Percentiles rank a stretch among this genome's conserved stretches.
phyloP scores from a whole-genome alignment of 768 basidiomycete species.

The Chalciporus piperatus region DNA sequence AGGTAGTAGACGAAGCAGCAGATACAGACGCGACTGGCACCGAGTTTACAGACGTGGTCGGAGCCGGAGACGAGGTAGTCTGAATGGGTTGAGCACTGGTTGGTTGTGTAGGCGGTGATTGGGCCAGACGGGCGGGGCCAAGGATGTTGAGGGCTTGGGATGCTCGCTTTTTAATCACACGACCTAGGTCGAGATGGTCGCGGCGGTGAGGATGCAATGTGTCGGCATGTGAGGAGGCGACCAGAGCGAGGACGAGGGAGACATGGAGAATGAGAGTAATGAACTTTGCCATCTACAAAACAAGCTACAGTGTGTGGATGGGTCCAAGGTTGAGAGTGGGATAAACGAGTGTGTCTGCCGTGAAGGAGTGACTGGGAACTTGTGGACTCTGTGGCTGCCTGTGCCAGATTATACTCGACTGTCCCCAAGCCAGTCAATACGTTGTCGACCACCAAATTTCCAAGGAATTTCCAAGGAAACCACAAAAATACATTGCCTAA shows the following conservation, averaged over 20 bases:
- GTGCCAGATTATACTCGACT: no score
- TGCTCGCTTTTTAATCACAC: conserved; percentile 67
- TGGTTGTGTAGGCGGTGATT: conserved; percentile 4
- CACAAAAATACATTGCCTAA: conserved; percentile 7
- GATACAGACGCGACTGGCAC: conserved; percentile 13
- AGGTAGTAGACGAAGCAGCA: conserved; percentile 10
- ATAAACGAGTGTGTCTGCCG: conserved; percentile 16
- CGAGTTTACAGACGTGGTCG: conserved; percentile 15
- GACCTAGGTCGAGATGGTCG: conserved; percentile 57
- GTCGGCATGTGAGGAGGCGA: conserved; percentile 45
- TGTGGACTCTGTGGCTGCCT: no score
- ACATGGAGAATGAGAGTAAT: conserved; percentile 65
- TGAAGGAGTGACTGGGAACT: conserved; percentile 20
- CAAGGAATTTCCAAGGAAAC: conserved; percentile 11
- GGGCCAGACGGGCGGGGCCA: conserved; percentile 1
- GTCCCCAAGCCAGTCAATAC: no score
- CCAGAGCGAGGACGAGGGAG: conserved; percentile 51
- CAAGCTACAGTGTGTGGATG: not conserved
- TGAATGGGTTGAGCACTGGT: conserved; percentile 27
- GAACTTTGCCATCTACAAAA: conserved; percentile 48
- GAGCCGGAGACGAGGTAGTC: conserved; percentile 9
- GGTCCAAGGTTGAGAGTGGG: not conserved
- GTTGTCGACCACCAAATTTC: not conserved
- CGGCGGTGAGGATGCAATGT: conserved; percentile 43
- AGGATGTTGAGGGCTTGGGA: conserved; percentile 20